Percentiles rank a stretch among this genome's conserved stretches.
Conservation (phyloP, 169 alveolate species). For the Blepharisma undulans region DNA sequence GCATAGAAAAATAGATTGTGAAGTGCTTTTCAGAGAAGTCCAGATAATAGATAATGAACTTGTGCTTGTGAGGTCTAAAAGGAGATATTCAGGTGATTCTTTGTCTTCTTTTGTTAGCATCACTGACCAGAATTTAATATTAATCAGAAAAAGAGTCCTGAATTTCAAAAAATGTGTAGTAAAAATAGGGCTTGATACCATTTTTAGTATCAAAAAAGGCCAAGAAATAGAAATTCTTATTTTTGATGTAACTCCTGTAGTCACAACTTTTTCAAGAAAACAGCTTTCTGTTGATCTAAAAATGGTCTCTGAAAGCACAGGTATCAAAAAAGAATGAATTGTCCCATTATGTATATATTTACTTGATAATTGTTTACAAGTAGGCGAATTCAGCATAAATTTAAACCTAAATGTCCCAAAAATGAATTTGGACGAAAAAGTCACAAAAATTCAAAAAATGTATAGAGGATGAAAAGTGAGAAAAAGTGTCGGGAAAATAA, state of each 20-base stretch:
- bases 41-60: background rate
- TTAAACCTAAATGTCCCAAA: background rate
- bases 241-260: background rate
- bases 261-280: background rate
- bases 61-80: background rate
- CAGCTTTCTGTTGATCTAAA: background rate
- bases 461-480: background rate
- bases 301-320: background rate
- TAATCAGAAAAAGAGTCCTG: background rate
- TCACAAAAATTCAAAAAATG: background rate
- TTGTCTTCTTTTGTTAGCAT: background rate
- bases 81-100: background rate
- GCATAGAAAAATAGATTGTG: background rate
- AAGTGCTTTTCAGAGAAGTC: background rate
- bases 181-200: background rate
- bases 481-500: background rate
- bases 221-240: background rate
- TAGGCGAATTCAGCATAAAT: background rate
- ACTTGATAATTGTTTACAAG: background rate
- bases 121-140: background rate
- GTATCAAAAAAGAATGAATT: background rate
- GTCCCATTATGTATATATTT: background rate
- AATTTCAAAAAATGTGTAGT: background rate
- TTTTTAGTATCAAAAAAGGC: background rate
- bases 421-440: background rate